A percentile compares a stretch with the other conserved stretches of the same genome.
phyloP scores from a whole-genome alignment of 2,329 filamentous ascomycete species.

The Aspergillus ibericus region DNA sequence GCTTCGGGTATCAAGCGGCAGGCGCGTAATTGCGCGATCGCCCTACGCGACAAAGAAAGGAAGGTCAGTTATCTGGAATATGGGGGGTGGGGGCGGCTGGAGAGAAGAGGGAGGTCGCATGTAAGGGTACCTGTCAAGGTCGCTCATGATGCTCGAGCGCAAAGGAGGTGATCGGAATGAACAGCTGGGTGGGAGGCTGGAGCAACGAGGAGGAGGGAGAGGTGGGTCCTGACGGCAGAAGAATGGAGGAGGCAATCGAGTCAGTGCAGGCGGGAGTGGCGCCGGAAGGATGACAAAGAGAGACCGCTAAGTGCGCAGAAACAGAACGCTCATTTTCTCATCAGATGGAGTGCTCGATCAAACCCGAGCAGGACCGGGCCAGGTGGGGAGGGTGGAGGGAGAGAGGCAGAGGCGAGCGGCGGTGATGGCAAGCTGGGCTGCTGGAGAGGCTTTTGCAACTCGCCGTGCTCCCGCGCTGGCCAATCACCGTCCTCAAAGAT shows the following conservation, averaged over 20 bases:
- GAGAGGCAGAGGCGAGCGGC: conserved; percentile 5
- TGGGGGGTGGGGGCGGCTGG: neutral
- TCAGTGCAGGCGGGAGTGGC: conserved; percentile 8
- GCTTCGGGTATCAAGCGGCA: conserved; percentile 94
- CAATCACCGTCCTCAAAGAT: conserved; percentile 34
- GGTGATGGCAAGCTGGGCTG: conserved; percentile 7
- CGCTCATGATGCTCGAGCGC: conserved; percentile 66
- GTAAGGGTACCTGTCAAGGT: conserved; percentile 75
- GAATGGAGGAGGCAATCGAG: conserved; percentile 11
- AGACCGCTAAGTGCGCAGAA: conserved; percentile 21
- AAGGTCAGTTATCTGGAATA: neutral
- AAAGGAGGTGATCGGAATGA: conserved; percentile 4
- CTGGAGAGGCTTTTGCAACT: neutral
- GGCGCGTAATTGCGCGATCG: conserved; percentile 90
- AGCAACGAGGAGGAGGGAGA: conserved; percentile 6
- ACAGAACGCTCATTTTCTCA: conserved; percentile 22
- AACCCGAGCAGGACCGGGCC: neutral
- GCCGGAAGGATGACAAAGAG: conserved; percentile 11
- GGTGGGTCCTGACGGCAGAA: conserved; percentile 20
- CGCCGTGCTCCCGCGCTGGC: conserved; percentile 7
- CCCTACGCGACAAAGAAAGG: conserved; percentile 54
- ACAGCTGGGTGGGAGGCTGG: conserved; percentile 7
- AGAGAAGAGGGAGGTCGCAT: no score
- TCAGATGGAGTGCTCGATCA: conserved; percentile 1
- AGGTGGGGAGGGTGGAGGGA: neutral